Evolutionary conservation across 2,329 filamentous ascomycete genomes (phyloP), one percentile per base, ranked within the genome.

Genomic region (Ophiosphaerella narmari): DNA sequence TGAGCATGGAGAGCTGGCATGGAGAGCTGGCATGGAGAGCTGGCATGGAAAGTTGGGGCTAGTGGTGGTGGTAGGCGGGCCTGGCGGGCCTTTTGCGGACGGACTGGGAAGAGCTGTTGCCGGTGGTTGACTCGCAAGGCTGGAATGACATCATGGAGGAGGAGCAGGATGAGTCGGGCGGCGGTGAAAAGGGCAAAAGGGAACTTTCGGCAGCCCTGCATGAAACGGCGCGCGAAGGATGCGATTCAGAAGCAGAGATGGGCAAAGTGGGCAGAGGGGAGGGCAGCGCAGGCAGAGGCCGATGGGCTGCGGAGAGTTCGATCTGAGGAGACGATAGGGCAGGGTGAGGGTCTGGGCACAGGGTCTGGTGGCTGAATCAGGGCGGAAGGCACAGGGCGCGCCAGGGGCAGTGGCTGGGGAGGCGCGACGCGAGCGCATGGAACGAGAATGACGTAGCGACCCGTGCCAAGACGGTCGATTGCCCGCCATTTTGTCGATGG

Each of bases 361-460:
- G 60, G 59, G 50, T 44, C 36, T 29, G 50, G 54, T 52, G 56
- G 56, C 51, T 52, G 51, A 43, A 42, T 37, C 39, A 38, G 42
- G 34, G 32, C 32, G 24, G 31, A 29, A 34, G 18, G 18, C 18
- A 21, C 18, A 21, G n/a, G 11, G 26, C 7, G 26, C 26, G 7
- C 26, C 40, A 43, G 40, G 40, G 40, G 37, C 37, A 13, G 13
- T n/a, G 37, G 16, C 18, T 12, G 37, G n/a, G 16, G 24, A 36
- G 9, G 35, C 42, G 18, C 18, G 18, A 21, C 18, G 18, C 18
- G 18, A 21, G 33, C 41, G n/a, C 24, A 16, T 24, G 14, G 40
- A 18, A 18, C 42, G 37, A 12, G 35, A 12, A 39, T 58, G 57
- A 64, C 61, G 61, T 64, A 50, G 59, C 52, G 59, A 11, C 39